Evolutionary conservation across 2,329 filamentous ascomycete genomes (phyloP), one percentile per base, ranked within the genome.

Genomic region (Stagonosporopsis chrysanthemi): DNA sequence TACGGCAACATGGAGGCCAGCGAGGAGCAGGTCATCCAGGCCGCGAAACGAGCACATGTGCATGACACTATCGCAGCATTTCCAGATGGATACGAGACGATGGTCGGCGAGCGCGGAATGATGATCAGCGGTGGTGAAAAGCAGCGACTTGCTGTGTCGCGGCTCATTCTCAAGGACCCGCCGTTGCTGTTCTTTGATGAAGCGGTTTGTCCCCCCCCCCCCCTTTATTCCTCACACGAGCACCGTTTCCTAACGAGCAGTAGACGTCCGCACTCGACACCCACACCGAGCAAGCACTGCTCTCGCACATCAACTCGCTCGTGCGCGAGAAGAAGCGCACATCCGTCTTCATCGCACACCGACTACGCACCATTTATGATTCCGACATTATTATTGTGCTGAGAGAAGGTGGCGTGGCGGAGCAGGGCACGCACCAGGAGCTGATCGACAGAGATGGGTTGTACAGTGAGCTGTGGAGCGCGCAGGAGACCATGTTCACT

Each of bases 41-140:
- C 92, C 0, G 92, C 95, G 1, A 87, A 88, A 70, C 85, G 92
- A 51, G 94, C 95, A 2, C 87, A 88, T 54, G 92, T 99, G 56
- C 89, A 97, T 76, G 88, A 95, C 19, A 75, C 68, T 41, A 91
- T 90, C 48, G 81, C 85, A 52, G 81, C 81, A n/a, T 88, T 96
- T 74, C 92, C 91, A 1, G 89, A 93, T n/a, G 91, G 92, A 15
- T 97, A 98, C 75, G 79, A 88, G 22, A 98, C 95, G 19, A 92
- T 90, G 77, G 95, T 98, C 24, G 94, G 94, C 50, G 94, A 97
- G 80, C 86, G 94, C 43, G 93, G 93, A 1, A 88, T 97, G 86
- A 97, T 97, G 93, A 97, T 97, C 41, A 96, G 91, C 0, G 93
- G 91, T 2, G 93, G 93, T 29, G 94, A 97, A 79, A 97, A 97